Conservation (phyloP, 1,284 basidiomycete genomes). For the Marasmius fiardii region DNA sequence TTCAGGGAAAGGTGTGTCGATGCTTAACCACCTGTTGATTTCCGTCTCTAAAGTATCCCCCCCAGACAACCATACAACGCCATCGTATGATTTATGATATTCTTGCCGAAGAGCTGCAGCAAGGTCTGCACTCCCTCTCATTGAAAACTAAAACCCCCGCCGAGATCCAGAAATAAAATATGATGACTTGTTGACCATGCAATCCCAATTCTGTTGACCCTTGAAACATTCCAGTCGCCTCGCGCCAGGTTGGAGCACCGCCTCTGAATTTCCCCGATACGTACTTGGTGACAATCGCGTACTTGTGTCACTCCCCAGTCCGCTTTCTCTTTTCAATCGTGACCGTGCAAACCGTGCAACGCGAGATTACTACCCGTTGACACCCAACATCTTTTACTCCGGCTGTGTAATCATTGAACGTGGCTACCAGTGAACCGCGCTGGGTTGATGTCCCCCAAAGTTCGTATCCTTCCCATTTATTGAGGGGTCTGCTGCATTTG, state of each 20-base stretch:
- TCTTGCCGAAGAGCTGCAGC: slow-evolving; percentile 62
- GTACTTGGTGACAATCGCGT: not conserved
- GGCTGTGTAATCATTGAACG: not conserved
- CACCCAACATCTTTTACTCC: not conserved
- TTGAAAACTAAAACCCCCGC: slow-evolving; percentile 66
- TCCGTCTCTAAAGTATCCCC: not conserved
- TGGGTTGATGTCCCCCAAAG: slow-evolving; percentile 1
- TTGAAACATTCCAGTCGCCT: not conserved
- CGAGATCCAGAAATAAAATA: slow-evolving; percentile 29
- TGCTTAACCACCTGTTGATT: not conserved
- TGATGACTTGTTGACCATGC: not conserved
- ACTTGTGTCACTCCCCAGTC: not conserved
- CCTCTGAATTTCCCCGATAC: not conserved
- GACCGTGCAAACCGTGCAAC: slow-evolving; percentile 1
- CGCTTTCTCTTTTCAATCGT: not conserved
- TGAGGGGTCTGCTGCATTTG: not conserved
- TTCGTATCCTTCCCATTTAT: not conserved
- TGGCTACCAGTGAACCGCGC: not conserved
- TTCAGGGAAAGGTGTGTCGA: slow-evolving; percentile 63
- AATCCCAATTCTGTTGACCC: not conserved
- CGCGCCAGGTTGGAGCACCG: not conserved
- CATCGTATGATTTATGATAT: slow-evolving; percentile 74
- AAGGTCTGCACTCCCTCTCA: slow-evolving; percentile 75
- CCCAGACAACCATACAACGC: slow-evolving; percentile 68
- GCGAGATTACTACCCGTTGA: not conserved